Percentiles rank a stretch among this genome's conserved stretches.
Evolutionary conservation across 768 basidiomycete species (phyloP).

Genomic region (Gautieria morchelliformis): DNA sequence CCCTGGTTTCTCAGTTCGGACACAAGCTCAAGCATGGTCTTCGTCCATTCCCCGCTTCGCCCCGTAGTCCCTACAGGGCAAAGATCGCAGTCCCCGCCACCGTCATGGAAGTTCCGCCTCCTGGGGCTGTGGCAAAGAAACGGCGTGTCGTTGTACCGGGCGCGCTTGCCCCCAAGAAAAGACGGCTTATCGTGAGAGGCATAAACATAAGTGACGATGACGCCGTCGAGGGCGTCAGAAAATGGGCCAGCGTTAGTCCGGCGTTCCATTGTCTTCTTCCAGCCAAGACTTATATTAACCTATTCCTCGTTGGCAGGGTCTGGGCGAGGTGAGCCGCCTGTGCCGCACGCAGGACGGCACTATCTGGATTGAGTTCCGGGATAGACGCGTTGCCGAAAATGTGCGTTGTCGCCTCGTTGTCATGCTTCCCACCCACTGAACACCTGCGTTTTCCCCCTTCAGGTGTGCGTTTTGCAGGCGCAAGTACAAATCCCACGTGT

Average conservation of each 20-base stretch:
- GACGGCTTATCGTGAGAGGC: not conserved
- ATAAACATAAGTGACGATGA: not conserved
- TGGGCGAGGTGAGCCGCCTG: constrained; percentile 1
- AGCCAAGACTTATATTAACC: not conserved
- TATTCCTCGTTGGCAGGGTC: not conserved
- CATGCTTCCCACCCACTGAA: not conserved
- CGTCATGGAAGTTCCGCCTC: not conserved
- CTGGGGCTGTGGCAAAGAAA: not conserved
- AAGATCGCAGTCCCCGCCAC: not conserved
- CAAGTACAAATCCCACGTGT: constrained; percentile 6
- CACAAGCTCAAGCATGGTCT: not conserved
- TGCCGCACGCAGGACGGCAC: constrained; percentile 3
- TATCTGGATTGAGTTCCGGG: constrained; percentile 6
- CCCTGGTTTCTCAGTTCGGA: not conserved
- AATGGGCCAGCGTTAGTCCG: not conserved
- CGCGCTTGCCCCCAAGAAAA: not conserved
- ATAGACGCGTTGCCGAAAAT: constrained; percentile 5
- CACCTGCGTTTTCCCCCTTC: not conserved
- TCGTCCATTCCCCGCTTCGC: not conserved
- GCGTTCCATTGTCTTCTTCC: not conserved
- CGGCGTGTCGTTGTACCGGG: not conserved
- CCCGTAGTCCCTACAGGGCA: not conserved
- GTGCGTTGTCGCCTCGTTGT: not conserved
- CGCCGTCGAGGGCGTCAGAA: not conserved
- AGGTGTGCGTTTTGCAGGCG: constrained; percentile 5